Conservation (phyloP, 2,329 filamentous ascomycete genomes). For the Cladophialophora carrionii region DNA sequence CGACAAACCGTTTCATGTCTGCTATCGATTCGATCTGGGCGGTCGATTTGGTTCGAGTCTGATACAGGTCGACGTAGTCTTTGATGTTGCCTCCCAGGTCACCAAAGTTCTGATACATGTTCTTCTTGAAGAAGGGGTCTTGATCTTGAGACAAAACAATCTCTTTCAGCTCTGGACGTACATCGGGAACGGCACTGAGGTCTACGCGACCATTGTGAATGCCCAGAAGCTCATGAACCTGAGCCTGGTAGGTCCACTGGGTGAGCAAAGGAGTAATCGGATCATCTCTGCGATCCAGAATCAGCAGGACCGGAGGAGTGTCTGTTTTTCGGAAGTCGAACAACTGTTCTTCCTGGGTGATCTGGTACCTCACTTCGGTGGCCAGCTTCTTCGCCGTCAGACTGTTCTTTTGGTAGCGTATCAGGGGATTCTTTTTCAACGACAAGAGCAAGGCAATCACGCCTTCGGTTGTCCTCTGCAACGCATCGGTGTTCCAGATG, state of each 20-base stretch:
- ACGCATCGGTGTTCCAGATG: slow-evolving; percentile 84
- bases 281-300: slow-evolving; percentile 90
- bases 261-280: slow-evolving; percentile 91
- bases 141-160: slow-evolving; percentile 96
- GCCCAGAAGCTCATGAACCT: slow-evolving; percentile 95
- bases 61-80: slow-evolving; percentile 98
- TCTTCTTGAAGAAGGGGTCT: slow-evolving; percentile 98
- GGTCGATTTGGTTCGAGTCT: slow-evolving; percentile 94
- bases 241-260: slow-evolving; percentile 99
- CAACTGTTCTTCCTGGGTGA: slow-evolving; percentile 92
- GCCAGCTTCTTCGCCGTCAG: slow-evolving; percentile 88
- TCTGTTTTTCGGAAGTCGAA: slow-evolving; percentile 96
- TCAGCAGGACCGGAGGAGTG: slow-evolving; percentile 86
- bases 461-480: slow-evolving; percentile 86
- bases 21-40: slow-evolving; percentile 95
- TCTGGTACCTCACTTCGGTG: slow-evolving; percentile 86
- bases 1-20: slow-evolving; percentile 99
- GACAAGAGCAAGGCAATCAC: slow-evolving; percentile 81
- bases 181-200: slow-evolving; percentile 78
- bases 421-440: slow-evolving; percentile 94
- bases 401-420: slow-evolving; percentile 91
- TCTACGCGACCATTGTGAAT: slow-evolving; percentile 94
- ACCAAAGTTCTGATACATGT: slow-evolving; percentile 98
- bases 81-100: slow-evolving; percentile 96
- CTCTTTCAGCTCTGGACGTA: slow-evolving; percentile 84